Evolutionary conservation across 2,329 filamentous ascomycete species (phyloP), one percentile per base, ranked within the genome.

Genomic region (Alternaria dauci): DNA sequence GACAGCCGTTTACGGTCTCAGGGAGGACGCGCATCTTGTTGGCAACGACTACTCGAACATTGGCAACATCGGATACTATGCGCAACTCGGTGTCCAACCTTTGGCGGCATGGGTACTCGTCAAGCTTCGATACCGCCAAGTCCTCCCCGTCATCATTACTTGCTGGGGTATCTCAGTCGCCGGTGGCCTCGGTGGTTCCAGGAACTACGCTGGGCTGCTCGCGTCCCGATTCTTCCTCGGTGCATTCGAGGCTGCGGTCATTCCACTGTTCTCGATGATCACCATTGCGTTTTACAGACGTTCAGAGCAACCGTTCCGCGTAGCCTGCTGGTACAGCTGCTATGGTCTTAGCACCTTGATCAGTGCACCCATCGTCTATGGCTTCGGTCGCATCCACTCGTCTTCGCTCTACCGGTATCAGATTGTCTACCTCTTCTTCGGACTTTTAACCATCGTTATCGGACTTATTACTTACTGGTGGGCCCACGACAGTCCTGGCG

Each of bases 311-410:
- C 68, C 68, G 6, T 68, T 70, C 50, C 55, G 59, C 5, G 59
- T 59, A 32, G 51, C 52, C 6, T 84, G 90, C 59, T 91, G 89
- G 89, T 90, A 90, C 77, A 84, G 81, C 53, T 89, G 88, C 78
- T 89, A 88, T 63, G 87, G 87, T 6, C 83, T 85, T 51, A 87
- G 84, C 2, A 86, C 74, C 8, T 85, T 89, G 12, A 77, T 89
- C 38, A 88, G 87, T 14, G 86, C 87, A 1, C 62, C 87, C 0
- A 79, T 89, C 0, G 86, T 87, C 1, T 89, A 89, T 65, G 87
- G 86, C 2, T 88, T 89, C 50, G 85, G 85, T 2, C 77, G 79
- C 34, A 80, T 81, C 18, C 79, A 88, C 39, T 86, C 86, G 2
- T 82, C 84, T 0, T 68, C 80, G 2, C 83, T 91, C 58, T 84